Base-by-base conservation (phyloP, 345 rosid species). In the Trapa bicornis region DNA sequence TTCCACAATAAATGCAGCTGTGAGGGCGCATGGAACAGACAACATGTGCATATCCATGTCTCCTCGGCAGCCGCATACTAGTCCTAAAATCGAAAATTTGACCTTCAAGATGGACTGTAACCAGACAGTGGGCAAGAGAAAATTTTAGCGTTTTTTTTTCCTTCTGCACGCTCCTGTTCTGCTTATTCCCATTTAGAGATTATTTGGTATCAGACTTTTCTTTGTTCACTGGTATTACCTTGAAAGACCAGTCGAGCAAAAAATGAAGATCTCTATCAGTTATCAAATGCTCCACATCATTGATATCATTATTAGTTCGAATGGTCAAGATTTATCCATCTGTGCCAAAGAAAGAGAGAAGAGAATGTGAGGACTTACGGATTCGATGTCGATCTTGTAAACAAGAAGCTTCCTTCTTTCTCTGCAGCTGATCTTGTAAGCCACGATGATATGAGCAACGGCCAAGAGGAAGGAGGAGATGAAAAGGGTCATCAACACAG, bases 351-450 rank as follows among this genome's bases (percentile, higher is more conserved):
- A 35, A 5, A 32, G 33, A 36, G 63, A 64, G 56, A 68, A 47
- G 38, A 47, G 43, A 68, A 6, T 35, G 64, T 69, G 52, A 29
- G 67, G 61, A 82, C 98, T 87, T 83, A 90, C 99, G 22, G 97
- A 88, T 91, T 94, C 99, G 33, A 87, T 90, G 80, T 90, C 99
- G 70, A 94, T 94, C 79, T 86, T 90, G 84, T 82, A 94, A 32
- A 94, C 97, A 47, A 88, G 82, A 48, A 94, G 96, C 75, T 94
- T 94, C 75, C 91, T 82, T 79, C 95, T 81, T 67, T 88, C 97
- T 71, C 89, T 79, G 80, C 99, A 94, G 70, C 97, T 88, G 41
- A 87, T 94, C 81, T 89, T 73, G 61, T 94, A 90, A 0, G 97
- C 97, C 9, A 84, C 96, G 54, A 82, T 67, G 54, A 94, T 67